phyloP scores from a whole-genome alignment of 1,284 basidiomycete genomes.

The Caloboletus firmus region DNA sequence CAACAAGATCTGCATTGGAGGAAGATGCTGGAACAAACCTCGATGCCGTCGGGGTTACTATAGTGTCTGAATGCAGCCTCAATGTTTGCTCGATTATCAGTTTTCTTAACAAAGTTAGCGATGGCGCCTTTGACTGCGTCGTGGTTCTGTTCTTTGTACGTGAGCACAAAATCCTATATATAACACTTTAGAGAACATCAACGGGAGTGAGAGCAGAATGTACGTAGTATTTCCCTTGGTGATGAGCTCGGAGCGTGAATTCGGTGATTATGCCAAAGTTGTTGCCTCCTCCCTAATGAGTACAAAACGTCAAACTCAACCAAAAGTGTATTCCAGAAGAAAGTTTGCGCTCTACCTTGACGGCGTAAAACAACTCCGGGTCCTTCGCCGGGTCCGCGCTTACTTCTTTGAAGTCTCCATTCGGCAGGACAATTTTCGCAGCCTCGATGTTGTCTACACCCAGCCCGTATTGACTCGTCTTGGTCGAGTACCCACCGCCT shows the following conservation, averaged over 20 bases:
- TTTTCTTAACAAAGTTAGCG: slow-evolving; percentile 1
- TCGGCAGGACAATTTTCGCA: slow-evolving; percentile 43
- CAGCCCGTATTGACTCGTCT: slow-evolving; percentile 44
- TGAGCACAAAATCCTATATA: neutral
- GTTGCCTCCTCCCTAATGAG: slow-evolving; percentile 28
- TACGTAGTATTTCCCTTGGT: neutral
- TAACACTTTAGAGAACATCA: neutral
- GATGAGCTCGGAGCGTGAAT: slow-evolving; percentile 24
- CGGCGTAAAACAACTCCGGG: slow-evolving; percentile 40
- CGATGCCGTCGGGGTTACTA: neutral
- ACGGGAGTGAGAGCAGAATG: too few species aligned
- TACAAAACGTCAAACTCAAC: neutral
- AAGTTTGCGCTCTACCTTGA: slow-evolving; percentile 35
- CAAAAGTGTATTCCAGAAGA: neutral
- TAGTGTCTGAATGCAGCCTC: slow-evolving; percentile 14
- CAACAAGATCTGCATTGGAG: neutral
- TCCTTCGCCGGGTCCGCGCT: slow-evolving; percentile 15
- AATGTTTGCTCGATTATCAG: slow-evolving; percentile 13
- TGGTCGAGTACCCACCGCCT: slow-evolving; percentile 50
- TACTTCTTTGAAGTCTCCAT: slow-evolving; percentile 37
- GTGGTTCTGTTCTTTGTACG: neutral
- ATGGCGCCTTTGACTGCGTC: slow-evolving; percentile 14
- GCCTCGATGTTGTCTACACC: slow-evolving; percentile 44
- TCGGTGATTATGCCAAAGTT: slow-evolving; percentile 33
- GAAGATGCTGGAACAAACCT: slow-evolving; percentile 3